These are phyloP conservation scores for Corynascus novoguineensis DNA, from an alignment of 495 filamentous ascomycete genomes.

Conservation along the genomic window DNA sequence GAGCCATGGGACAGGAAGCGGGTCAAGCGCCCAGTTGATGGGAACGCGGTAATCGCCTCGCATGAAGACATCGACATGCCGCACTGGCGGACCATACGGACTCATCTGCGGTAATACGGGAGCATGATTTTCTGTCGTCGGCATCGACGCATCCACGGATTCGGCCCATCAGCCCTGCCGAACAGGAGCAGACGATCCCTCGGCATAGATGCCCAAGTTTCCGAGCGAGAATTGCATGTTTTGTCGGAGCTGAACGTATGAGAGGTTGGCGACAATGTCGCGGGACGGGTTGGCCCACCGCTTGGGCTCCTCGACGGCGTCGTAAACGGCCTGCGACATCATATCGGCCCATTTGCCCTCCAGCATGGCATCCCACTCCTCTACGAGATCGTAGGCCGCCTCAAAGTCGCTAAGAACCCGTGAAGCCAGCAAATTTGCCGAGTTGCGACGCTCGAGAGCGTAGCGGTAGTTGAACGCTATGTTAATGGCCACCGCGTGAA, in stretches of 20 bases:
- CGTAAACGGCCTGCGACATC: constrained; percentile 39
- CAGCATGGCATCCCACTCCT: constrained; percentile 51
- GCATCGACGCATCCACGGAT: constrained; percentile 22
- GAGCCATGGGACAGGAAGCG: constrained; percentile 44
- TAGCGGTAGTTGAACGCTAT: constrained; percentile 48
- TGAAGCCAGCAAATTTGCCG: constrained; percentile 49
- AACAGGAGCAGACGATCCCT: constrained; percentile 47
- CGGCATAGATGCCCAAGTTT: constrained; percentile 54
- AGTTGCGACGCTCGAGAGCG: constrained; percentile 51
- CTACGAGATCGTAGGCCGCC: constrained; percentile 48
- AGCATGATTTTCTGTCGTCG: constrained; percentile 40
- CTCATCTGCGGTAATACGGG: constrained; percentile 47
- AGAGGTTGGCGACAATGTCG: constrained; percentile 46
- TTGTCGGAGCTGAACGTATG: constrained; percentile 40
- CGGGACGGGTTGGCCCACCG: constrained; percentile 53
- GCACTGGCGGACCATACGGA: constrained; percentile 45
- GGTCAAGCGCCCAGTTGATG: constrained; percentile 43
- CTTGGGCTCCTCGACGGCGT: constrained; percentile 32
- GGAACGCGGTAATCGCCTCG: constrained; percentile 43
- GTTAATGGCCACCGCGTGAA: constrained; percentile 47
- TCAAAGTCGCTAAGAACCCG: constrained; percentile 50
- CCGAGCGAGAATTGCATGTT: constrained; percentile 48
- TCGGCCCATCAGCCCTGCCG: constrained; percentile 53
- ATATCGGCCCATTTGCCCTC: constrained; percentile 62
- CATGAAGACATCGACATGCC: constrained; percentile 52